phyloP scores from a whole-genome alignment of 257 asterid genomes.

The Petunia secreta region DNA sequence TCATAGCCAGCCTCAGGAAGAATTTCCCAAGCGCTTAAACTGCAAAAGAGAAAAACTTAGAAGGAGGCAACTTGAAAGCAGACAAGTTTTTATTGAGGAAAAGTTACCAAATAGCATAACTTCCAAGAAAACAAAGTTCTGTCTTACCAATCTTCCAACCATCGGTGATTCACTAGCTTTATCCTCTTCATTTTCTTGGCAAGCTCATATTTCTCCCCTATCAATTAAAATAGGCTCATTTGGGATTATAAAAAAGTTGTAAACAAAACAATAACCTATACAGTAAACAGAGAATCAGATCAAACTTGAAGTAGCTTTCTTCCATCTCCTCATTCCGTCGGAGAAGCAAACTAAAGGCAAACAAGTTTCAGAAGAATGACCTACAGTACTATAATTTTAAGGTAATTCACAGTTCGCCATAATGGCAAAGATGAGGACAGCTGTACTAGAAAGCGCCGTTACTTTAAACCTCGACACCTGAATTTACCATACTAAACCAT shows the following conservation, averaged over 20 bases:
- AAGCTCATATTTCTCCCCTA: constrained; percentile 90
- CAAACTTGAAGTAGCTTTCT: not conserved
- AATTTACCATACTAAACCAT: not conserved
- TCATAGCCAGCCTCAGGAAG: constrained; percentile 80
- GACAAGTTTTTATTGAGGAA: not conserved
- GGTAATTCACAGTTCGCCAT: not conserved
- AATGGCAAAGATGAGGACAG: constrained; percentile 3
- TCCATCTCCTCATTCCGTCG: not conserved
- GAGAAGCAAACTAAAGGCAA: not conserved
- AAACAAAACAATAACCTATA: not conserved
- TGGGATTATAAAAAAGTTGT: not conserved
- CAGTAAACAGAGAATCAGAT: constrained; percentile 14
- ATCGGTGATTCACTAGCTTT: constrained; percentile 82
- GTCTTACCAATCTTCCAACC: constrained; percentile 91
- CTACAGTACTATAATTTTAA: not conserved
- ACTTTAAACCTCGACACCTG: not conserved
- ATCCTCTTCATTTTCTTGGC: constrained; percentile 72
- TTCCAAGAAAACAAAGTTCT: not conserved
- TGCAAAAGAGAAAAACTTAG: constrained; percentile 33
- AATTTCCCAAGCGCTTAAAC: constrained; percentile 87
- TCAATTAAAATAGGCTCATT: constrained; percentile 25
- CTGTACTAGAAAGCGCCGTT: not conserved
- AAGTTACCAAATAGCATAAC: constrained; percentile 6
- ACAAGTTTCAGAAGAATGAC: not conserved
- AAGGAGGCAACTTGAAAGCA: not conserved